Base-by-base conservation (phyloP, 192 early-diverging fungal species). In the Polychytrium aggregatum region DNA sequence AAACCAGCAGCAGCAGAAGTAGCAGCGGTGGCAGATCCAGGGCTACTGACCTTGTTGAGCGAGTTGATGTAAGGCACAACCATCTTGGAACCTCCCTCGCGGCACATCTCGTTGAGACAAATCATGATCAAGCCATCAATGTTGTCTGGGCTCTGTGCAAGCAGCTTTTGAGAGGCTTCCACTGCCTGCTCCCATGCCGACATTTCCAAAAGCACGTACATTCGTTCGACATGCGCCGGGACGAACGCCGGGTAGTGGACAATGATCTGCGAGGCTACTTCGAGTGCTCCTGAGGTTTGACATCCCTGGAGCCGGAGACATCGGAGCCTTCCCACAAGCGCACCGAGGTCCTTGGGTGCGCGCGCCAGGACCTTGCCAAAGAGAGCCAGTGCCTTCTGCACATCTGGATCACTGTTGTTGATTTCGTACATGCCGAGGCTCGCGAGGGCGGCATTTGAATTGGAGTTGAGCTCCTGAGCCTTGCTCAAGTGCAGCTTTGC, bases 161-260 rank as follows among this genome's bases (percentile, higher is more conserved):
- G 25, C 21, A 76, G 41, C 27, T 56, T 37, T 33, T 76, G 67
- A 0, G 69, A 59, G 1, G 72, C 58, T 44, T 78, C 72, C 1
- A 64, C 36, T 2, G 57, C 56, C 42, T 65, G 64, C 27, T 78
- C 69, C 71, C 72, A 78, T 3, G 56, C 50, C 17, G 44, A 47
- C 34, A 70, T 42, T 40, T 74, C 66, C 13, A 74, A 50, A 13
- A 62, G 45, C 10, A 71, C 44, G 38, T 69, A 70, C 61, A 72
- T 66, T 5, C 67, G 49, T 40, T 74, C 72, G 25, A 78, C 62
- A 51, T 65, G 63, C 0, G 75, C 75, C 1, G 75, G 75, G 4
- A 70, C 30, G 39, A 74, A 78, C 9, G 21, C 33, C 14, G 66
- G 46, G 40, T 71, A 57, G 31, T 65, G 59, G 18, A 65, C 69